A percentile compares a stretch with the other conserved stretches of the same genome.
Evolutionary conservation across 768 basidiomycete genomes (phyloP).

Genomic region (Russula griseocarnosa): DNA sequence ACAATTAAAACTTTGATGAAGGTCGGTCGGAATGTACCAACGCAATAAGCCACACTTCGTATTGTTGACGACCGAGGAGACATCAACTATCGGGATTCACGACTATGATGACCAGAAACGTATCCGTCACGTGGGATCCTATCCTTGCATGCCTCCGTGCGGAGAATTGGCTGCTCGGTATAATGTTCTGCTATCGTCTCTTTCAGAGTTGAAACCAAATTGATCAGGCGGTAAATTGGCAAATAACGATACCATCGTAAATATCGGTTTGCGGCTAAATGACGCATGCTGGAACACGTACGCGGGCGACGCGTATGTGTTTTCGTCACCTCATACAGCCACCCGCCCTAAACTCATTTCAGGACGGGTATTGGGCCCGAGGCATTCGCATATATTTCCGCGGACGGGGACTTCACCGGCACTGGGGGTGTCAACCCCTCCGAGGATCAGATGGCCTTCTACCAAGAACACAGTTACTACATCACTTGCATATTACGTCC

Average conservation of each 20-base stretch:
- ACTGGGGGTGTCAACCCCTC: conserved; percentile 47
- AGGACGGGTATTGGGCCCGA: conserved; percentile 81
- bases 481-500: conserved; percentile 52
- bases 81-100: conserved; percentile 59
- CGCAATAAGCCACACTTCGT: too few species aligned
- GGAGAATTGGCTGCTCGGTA: conserved; percentile 72
- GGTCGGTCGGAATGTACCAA: conserved; percentile 36
- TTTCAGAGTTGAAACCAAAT: background rate
- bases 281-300: conserved; percentile 84
- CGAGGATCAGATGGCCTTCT: conserved; percentile 46
- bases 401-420: conserved; percentile 63
- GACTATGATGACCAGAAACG: conserved; percentile 48
- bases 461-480: conserved; percentile 61
- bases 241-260: conserved; percentile 66
- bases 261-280: conserved; percentile 54
- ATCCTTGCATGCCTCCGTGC: conserved; percentile 69
- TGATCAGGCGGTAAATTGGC: conserved; percentile 57
- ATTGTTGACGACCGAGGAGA: conserved; percentile 37
- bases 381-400: conserved; percentile 56
- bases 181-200: conserved; percentile 13
- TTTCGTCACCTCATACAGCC: background rate
- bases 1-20: conserved; percentile 56
- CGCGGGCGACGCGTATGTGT: conserved; percentile 56
- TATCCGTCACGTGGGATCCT: conserved; percentile 58
- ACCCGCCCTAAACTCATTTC: background rate